Conservation (phyloP, 2,329 filamentous ascomycete species). For the Orbilia brochopaga region DNA sequence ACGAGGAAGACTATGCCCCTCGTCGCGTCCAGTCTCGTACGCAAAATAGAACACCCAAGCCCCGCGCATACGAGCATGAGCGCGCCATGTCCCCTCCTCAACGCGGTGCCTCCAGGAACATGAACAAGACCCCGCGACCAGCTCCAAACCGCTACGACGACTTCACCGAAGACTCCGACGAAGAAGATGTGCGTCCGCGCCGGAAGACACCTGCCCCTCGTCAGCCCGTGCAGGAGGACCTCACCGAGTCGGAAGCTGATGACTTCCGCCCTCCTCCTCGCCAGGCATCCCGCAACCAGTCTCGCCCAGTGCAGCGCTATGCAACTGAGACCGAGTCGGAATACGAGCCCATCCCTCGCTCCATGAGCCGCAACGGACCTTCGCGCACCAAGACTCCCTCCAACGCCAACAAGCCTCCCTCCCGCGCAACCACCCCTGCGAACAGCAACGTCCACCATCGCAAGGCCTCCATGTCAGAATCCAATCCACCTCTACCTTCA, state of each 20-base stretch:
- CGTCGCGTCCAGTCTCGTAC: conserved; percentile 39
- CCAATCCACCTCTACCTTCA: conserved; percentile 29
- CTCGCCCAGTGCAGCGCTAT: conserved; percentile 21
- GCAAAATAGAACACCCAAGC: conserved; percentile 47
- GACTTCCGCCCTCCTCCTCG: conserved; percentile 39
- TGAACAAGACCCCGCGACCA: conserved; percentile 44
- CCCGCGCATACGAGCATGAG: conserved; percentile 33
- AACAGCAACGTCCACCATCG: conserved; percentile 23
- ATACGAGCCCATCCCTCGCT: conserved; percentile 28
- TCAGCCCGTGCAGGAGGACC: conserved; percentile 39
- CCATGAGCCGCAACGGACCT: conserved; percentile 28
- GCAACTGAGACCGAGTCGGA: conserved; percentile 42
- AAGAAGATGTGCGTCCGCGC: conserved; percentile 28
- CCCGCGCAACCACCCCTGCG: conserved; percentile 42
- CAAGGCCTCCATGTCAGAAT: conserved; percentile 27
- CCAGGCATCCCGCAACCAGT: conserved; percentile 40
- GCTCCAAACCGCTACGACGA: conserved; percentile 29
- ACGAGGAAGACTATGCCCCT: conserved; percentile 35
- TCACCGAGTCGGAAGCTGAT: conserved; percentile 45
- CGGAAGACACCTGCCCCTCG: conserved; percentile 32
- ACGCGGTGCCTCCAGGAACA: conserved; percentile 37
- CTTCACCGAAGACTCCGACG: conserved; percentile 43
- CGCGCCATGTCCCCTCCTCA: conserved; percentile 44
- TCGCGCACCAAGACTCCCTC: conserved; percentile 35
- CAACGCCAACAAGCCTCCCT: conserved; percentile 28